Percentiles rank a stretch among this genome's conserved stretches.
Conservation (phyloP, 1,139 yeast species). For the Hyphopichia burtonii region DNA sequence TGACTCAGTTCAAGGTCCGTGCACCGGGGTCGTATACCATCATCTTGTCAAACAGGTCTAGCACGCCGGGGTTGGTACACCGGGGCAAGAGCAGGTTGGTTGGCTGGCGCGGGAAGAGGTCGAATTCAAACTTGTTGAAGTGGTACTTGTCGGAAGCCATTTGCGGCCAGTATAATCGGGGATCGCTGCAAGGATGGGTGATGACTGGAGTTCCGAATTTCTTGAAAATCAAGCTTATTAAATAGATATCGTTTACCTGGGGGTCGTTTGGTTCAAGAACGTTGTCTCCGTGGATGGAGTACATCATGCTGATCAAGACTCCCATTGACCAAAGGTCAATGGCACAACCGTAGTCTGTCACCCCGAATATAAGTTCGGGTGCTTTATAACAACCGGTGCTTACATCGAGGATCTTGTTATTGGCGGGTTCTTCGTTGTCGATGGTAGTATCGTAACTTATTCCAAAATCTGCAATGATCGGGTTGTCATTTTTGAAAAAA, state of each 20-base stretch:
- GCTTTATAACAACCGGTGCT: slow-evolving; percentile 79
- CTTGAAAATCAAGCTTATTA: slow-evolving; percentile 61
- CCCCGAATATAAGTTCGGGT: slow-evolving; percentile 78
- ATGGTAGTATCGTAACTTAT: slow-evolving; percentile 48
- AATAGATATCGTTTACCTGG: slow-evolving; percentile 58
- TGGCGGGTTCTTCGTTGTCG: slow-evolving; percentile 44
- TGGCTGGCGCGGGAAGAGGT: slow-evolving; percentile 14
- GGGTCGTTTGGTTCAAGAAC: slow-evolving; percentile 35
- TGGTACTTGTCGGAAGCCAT: slow-evolving; percentile 30
- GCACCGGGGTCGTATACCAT: slow-evolving; percentile 21
- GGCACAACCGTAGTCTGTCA: slow-evolving; percentile 55
- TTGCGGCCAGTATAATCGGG: slow-evolving; percentile 40
- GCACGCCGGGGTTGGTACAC: slow-evolving; percentile 16
- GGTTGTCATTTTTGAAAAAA: slow-evolving; percentile 44
- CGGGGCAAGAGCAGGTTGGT: slow-evolving; percentile 24
- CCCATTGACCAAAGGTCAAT: slow-evolving; percentile 86
- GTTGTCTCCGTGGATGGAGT: slow-evolving; percentile 45
- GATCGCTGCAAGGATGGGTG: slow-evolving; percentile 34
- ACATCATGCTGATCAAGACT: slow-evolving; percentile 60
- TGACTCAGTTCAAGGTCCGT: no score
- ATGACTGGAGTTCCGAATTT: slow-evolving; percentile 65
- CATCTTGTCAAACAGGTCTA: slow-evolving; percentile 20
- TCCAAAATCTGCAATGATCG: slow-evolving; percentile 76
- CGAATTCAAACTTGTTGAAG: slow-evolving; percentile 30
- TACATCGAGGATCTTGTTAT: slow-evolving; percentile 63